phyloP scores from a whole-genome alignment of 1,139 yeast genomes.

The Magnusiomyces tetraspermus region DNA sequence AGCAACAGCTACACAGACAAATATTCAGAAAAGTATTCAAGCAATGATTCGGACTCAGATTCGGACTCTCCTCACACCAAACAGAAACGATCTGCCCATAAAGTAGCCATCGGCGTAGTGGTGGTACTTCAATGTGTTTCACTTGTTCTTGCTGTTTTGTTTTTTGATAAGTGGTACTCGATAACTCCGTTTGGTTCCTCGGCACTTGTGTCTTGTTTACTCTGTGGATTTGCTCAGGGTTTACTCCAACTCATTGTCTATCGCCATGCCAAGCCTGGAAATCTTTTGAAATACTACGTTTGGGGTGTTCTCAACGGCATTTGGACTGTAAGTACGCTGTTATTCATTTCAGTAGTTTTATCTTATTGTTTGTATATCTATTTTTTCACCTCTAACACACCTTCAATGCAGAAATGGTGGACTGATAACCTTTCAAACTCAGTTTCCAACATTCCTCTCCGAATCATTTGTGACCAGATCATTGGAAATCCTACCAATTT shows the following conservation, averaged over 20 bases:
- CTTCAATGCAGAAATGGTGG: conserved; percentile 34
- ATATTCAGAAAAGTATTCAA: too few species aligned
- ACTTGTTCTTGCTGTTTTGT: background rate
- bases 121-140: conserved; percentile 8
- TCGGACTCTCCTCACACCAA: background rate
- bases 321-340: conserved; percentile 32
- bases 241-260: conserved; percentile 25
- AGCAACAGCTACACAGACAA: too few species aligned
- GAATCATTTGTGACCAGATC: conserved; percentile 29
- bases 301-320: conserved; percentile 34
- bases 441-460: conserved; percentile 20
- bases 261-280: conserved; percentile 17
- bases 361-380: background rate
- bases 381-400: too few species aligned
- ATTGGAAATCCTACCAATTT: conserved; percentile 32
- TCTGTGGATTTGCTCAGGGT: conserved; percentile 32
- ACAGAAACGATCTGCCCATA: background rate
- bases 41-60: too few species aligned
- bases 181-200: conserved; percentile 29
- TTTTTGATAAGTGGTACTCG: conserved; percentile 11
- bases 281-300: conserved; percentile 29
- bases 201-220: conserved; percentile 27
- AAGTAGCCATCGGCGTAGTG: conserved; percentile 4
- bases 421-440: conserved; percentile 26
- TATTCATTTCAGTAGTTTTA: too few species aligned